These are phyloP conservation scores for Canavalia ensiformis DNA, from an alignment of 306 rosid genomes.

Conservation along the genomic window DNA sequence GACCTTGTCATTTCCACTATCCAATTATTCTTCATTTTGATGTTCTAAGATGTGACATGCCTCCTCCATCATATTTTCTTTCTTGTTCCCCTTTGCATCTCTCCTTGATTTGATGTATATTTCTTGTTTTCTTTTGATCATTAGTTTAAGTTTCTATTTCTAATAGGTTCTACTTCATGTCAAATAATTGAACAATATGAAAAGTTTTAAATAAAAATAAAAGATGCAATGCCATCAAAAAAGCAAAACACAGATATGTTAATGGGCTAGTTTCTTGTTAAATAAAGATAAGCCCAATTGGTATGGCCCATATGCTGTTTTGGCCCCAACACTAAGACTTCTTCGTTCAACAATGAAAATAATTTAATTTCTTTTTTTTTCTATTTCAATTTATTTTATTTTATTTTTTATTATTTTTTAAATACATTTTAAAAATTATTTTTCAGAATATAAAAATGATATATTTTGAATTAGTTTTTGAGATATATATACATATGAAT, in stretches of 20 bases:
- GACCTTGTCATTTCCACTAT: conserved; percentile 37
- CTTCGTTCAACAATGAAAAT: too few species aligned
- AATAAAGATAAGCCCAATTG: background rate
- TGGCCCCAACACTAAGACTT: background rate
- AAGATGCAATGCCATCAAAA: background rate
- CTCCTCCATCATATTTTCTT: conserved; percentile 20
- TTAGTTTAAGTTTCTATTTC: conserved; percentile 32
- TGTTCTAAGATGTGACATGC: conserved; percentile 42
- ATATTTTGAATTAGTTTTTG: too few species aligned
- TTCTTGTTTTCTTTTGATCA: conserved; percentile 44
- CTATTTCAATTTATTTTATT: too few species aligned
- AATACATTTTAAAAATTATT: too few species aligned
- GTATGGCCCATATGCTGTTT: background rate
- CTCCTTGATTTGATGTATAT: conserved; percentile 27
- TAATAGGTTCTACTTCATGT: conserved; percentile 9
- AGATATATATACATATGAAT: too few species aligned
- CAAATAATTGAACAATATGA: conserved; percentile 23
- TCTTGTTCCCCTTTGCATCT: background rate
- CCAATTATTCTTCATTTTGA: conserved; percentile 40
- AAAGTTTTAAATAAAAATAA: background rate
- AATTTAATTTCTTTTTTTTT: too few species aligned
- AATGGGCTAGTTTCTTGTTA: background rate
- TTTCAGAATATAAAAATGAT: too few species aligned
- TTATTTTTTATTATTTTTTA: too few species aligned
- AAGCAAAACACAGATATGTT: background rate